Evolutionary conservation across 2,329 filamentous ascomycete genomes (phyloP), one percentile per base, ranked within the genome.

Genomic region (Dactylellina sp.): DNA sequence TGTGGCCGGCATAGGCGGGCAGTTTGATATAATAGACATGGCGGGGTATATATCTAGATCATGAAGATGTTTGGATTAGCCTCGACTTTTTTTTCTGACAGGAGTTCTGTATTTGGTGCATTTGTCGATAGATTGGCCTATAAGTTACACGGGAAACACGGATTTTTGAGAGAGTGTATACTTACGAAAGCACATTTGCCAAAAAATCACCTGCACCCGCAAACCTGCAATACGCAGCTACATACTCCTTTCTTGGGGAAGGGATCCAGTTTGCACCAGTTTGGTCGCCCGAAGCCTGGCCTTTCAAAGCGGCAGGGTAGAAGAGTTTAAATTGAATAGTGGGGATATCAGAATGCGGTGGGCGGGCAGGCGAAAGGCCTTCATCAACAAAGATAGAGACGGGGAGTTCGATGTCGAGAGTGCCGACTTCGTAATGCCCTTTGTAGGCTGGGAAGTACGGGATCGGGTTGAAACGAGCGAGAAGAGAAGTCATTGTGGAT

Each of bases 261-360:
- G 91, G 59, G 96, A 85, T 92, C 92, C 96, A 77, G 85, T 86
- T 63, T 92, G 87, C 78, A 86, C 84, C 57, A 81, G 81, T 1
- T 22, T 35, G 39, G 4, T 20, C 16, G 16, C 60, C 46, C 4
- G 11, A 16, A 9, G 60, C 60, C 42, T 61, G 7, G 1, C 47
- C 68, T 44, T 72, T 72, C 24, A 72, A 35, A 4, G 68, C 61
- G 2, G 61, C 0, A 1, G 92, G 92, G 80, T 96, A 96, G 82
- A 92, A 96, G 68, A 96, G 84, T 76, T 92, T 87, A 80, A 92
- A 95, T 71, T 91, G 89, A 28, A 96, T 84, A 0, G 92, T 96
- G 2, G 68, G 60, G 5, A 72, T 66, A 4, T 89, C 82, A 47
- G 87, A 84, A 28, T 72, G 68, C 5, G 52, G 16, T 39, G 68